Evolutionary conservation across 169 alveolate species (phyloP).

Genomic region (Cryptosporidium muris): DNA sequence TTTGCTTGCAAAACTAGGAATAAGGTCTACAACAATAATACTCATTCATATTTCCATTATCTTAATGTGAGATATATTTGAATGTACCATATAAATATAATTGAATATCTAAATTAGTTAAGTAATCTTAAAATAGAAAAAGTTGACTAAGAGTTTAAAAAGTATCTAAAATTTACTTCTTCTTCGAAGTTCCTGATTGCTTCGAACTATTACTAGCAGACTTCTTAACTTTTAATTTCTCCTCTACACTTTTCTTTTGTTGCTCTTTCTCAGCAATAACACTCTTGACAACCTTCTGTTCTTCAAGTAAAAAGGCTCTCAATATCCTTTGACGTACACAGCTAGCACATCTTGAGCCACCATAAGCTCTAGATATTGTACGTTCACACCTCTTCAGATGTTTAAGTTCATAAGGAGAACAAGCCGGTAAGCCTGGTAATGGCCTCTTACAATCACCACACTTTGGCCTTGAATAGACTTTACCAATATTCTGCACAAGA

Average conservation of each 20-base stretch:
- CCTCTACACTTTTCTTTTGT: slow-evolving; percentile 78
- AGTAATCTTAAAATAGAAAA: too few relatives aligned
- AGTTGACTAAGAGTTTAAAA: not conserved
- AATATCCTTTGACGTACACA: slow-evolving; percentile 84
- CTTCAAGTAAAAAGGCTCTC: slow-evolving; percentile 91
- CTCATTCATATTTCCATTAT: slow-evolving; percentile 1
- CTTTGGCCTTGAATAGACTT: slow-evolving; percentile 79
- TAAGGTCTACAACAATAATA: not conserved
- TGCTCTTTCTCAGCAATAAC: slow-evolving; percentile 80
- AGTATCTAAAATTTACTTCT: slow-evolving; percentile 17
- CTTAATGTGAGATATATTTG: slow-evolving; percentile 14
- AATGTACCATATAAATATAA: not conserved
- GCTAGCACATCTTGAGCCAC: slow-evolving; percentile 76
- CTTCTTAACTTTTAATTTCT: slow-evolving; percentile 74
- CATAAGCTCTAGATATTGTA: slow-evolving; percentile 84
- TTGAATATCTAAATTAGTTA: too few relatives aligned
- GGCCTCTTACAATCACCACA: slow-evolving; percentile 82
- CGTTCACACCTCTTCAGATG: slow-evolving; percentile 73
- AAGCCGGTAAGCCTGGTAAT: slow-evolving; percentile 81
- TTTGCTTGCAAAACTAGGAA: too few relatives aligned
- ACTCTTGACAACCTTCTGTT: slow-evolving; percentile 87
- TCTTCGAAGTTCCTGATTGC: slow-evolving; percentile 17
- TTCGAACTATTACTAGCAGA: slow-evolving; percentile 17
- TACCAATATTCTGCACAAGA: slow-evolving; percentile 77
- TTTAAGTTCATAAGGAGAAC: slow-evolving; percentile 78